A percentile compares a stretch with the other conserved stretches of the same genome.
phyloP scores from a whole-genome alignment of 495 filamentous ascomycete genomes.

The Parmelia sp. region DNA sequence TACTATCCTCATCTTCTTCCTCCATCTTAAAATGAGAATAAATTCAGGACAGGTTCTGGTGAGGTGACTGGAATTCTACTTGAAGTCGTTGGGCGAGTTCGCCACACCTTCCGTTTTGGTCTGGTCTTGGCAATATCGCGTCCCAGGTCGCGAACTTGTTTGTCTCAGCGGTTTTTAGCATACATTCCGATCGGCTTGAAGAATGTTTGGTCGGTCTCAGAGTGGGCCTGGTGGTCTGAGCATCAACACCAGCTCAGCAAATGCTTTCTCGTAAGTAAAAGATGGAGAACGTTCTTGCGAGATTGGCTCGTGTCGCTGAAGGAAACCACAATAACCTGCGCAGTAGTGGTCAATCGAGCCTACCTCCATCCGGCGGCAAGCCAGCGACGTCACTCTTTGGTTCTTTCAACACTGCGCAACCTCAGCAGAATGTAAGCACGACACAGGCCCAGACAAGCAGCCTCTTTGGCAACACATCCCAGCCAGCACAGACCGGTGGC shows the following conservation, averaged over 20 bases:
- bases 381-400: conserved; percentile 28
- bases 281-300: conserved; percentile 19
- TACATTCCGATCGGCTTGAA: background rate
- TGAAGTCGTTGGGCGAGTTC: background rate
- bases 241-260: conserved; percentile 71
- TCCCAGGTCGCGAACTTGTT: background rate
- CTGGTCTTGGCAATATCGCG: background rate
- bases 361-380: conserved; percentile 14
- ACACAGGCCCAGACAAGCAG: conserved; percentile 28
- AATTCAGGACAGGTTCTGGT: background rate
- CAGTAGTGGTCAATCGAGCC: conserved; percentile 11
- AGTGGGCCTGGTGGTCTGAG: conserved; percentile 50
- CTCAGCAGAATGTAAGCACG: conserved; percentile 17
- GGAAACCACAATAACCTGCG: background rate
- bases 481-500: background rate
- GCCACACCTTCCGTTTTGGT: background rate
- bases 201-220: conserved; percentile 25
- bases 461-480: conserved; percentile 32
- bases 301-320: background rate
- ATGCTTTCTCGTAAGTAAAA: conserved; percentile 60
- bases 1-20: conserved; percentile 51
- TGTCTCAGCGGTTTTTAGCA: background rate
- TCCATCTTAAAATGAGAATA: conserved; percentile 17
- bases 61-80: background rate
- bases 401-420: conserved; percentile 15